A percentile compares a stretch with the other conserved stretches of the same genome.
These are phyloP conservation scores for Diaporthe caulivora DNA, from an alignment of 2,329 filamentous ascomycete genomes.

Conservation along the genomic window DNA sequence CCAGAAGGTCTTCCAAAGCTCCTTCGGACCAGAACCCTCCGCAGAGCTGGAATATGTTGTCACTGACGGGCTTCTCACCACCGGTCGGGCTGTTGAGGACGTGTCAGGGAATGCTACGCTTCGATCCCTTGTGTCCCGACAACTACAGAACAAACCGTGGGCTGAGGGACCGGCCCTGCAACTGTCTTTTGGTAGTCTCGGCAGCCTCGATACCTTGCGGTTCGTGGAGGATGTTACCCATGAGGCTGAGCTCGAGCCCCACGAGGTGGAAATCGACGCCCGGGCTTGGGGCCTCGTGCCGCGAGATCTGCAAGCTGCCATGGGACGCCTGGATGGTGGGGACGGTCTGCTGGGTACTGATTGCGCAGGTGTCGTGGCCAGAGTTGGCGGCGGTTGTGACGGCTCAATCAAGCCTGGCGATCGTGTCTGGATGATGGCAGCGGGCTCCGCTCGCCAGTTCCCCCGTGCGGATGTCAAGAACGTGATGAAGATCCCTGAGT, in stretches of 20 bases:
- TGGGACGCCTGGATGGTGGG: conserved; percentile 49
- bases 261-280: conserved; percentile 52
- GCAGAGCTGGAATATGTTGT: conserved; percentile 11
- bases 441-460: conserved; percentile 35
- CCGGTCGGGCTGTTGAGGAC: conserved; percentile 5
- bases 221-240: conserved; percentile 41
- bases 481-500: conserved; percentile 48
- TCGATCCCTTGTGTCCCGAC: conserved; percentile 3
- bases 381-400: conserved; percentile 48
- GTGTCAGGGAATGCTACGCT: neutral
- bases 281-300: conserved; percentile 53
- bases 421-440: conserved; percentile 43
- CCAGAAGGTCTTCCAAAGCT: neutral
- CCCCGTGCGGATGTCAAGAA: conserved; percentile 35
- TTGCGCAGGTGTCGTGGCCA: conserved; percentile 47
- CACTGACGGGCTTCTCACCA: conserved; percentile 10
- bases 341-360: conserved; percentile 45
- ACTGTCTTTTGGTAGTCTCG: conserved; percentile 29
- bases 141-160: conserved; percentile 5
- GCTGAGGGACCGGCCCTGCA: conserved; percentile 23
- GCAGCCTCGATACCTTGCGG: conserved; percentile 36
- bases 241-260: conserved; percentile 16
- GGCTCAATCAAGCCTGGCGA: conserved; percentile 43
- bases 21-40: neutral
- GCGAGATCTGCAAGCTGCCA: conserved; percentile 54